These are phyloP conservation scores for Euphorbia lathyris DNA, from an alignment of 345 rosid genomes.

Conservation along the genomic window DNA sequence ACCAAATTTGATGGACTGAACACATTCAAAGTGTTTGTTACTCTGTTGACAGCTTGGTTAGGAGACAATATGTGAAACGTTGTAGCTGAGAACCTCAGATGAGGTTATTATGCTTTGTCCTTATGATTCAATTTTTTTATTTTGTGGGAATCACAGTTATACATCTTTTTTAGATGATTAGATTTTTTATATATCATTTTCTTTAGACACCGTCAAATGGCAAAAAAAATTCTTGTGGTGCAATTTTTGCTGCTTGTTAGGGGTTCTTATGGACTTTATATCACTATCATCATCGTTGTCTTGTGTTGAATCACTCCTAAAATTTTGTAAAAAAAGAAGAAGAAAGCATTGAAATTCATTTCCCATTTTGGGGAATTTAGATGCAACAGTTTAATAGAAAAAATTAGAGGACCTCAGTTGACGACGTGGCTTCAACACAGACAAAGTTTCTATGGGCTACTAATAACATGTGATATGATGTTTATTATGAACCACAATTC, in stretches of 20 bases:
- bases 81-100: background rate
- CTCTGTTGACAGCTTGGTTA: background rate
- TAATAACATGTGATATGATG: too few relatives aligned
- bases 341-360: background rate
- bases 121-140: background rate
- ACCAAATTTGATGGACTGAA: background rate
- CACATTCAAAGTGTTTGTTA: background rate
- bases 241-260: background rate
- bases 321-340: background rate
- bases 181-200: too few relatives aligned
- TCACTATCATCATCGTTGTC: background rate
- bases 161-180: too few relatives aligned
- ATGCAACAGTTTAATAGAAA: background rate
- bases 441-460: background rate
- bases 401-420: conserved; percentile 1
- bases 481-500: conserved; percentile 2
- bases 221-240: background rate
- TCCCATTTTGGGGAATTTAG: background rate
- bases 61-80: background rate
- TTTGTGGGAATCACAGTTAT: too few relatives aligned
- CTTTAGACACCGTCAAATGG: too few relatives aligned
- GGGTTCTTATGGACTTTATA: too few relatives aligned
- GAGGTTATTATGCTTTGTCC: background rate
- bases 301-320: background rate
- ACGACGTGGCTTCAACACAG: conserved; percentile 12